Base-by-base conservation (phyloP, 2,329 filamentous ascomycete genomes). In the Xenoacremonium recifei region DNA sequence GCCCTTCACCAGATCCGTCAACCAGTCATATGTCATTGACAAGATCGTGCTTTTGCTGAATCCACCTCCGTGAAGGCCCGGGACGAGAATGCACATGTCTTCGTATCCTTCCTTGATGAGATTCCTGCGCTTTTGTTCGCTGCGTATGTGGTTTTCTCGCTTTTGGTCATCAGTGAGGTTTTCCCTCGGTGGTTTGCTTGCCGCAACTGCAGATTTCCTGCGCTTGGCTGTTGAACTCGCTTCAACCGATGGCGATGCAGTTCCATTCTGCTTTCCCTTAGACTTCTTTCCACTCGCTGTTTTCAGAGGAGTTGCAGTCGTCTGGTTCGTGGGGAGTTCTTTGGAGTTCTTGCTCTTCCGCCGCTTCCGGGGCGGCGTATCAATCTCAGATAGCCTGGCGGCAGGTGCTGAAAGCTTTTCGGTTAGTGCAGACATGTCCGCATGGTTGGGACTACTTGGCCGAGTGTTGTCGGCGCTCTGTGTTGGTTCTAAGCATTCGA, bases 11-110 rank as follows among this genome's bases (percentile, higher is more conserved):
- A 95, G 61, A 13, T 84, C 79, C 49, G 91, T 81, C n/a, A 95
- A 68, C 75, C 86, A 95, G 50, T 88, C 84, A 12, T 82, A 86
- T 3, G 87, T 79, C 66, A 90, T 84, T 15, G 78, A 76, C 29
- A 96, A 73, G 62, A 89, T 85, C 6, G 81, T 84, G 60, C 87
- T 91, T 69, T 95, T 95, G 68, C 88, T 93, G 52, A 90, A 84
- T 1, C 86, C 85, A 7, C 86, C 85, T 19, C 80, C 82, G 41
- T 77, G 78, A 10, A 95, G 72, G 13, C 82, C 84, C 1, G 90
- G 89, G 0, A 95, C 87, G 17, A 95, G 72, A 20, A 81, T 75
- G 50, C 80, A 80, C n/a, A 95, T 68, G 44, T 92, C 86, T 32
- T 90, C 85, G 54, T 92, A 95, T 0, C 88, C 88, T 51, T 87